A percentile compares a stretch with the other conserved stretches of the same genome.
Conservation (phyloP, 2,329 filamentous ascomycete species). For the Zymoseptoria brevis region DNA sequence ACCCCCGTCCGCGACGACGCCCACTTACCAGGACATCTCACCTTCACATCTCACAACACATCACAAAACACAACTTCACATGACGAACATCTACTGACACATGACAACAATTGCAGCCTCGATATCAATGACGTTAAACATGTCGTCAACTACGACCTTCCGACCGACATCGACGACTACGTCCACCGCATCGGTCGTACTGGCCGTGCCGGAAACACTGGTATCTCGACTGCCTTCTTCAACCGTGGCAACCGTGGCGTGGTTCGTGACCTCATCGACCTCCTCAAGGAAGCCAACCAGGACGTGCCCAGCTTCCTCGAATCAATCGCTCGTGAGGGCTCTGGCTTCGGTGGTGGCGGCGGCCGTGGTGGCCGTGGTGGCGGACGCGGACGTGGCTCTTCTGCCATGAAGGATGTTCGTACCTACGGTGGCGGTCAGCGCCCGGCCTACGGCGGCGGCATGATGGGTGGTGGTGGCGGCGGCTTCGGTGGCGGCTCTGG, state of each 20-base stretch:
- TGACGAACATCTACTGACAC: no score
- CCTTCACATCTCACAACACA: no score
- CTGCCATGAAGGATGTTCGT: conserved; percentile 81
- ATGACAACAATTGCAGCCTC: no score
- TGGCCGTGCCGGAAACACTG: conserved; percentile 97
- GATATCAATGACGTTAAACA: no score
- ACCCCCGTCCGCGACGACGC: no score
- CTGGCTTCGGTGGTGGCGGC: conserved; percentile 65
- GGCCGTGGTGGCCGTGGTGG: conserved; percentile 50
- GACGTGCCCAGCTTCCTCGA: conserved; percentile 91
- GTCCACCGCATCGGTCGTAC: conserved; percentile 99
- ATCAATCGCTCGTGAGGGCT: conserved; percentile 91
- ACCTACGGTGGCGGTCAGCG: conserved; percentile 38
- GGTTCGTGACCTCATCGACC: conserved; percentile 91
- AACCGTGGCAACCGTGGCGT: conserved; percentile 99
- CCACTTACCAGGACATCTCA: no score
- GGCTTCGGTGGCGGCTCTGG: conserved; percentile 2
- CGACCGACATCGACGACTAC: conserved; percentile 96
- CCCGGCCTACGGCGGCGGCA: conserved; percentile 57
- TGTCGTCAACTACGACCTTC: conserved; percentile 99
- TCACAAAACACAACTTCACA: no score
- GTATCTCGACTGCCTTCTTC: conserved; percentile 98
- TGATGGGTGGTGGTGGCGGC: conserved; percentile 40
- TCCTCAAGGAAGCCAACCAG: conserved; percentile 97
- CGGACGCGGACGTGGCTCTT: conserved; percentile 62